Conservation (phyloP, 2,329 filamentous ascomycete genomes). For the Exserohilum rostratum region DNA sequence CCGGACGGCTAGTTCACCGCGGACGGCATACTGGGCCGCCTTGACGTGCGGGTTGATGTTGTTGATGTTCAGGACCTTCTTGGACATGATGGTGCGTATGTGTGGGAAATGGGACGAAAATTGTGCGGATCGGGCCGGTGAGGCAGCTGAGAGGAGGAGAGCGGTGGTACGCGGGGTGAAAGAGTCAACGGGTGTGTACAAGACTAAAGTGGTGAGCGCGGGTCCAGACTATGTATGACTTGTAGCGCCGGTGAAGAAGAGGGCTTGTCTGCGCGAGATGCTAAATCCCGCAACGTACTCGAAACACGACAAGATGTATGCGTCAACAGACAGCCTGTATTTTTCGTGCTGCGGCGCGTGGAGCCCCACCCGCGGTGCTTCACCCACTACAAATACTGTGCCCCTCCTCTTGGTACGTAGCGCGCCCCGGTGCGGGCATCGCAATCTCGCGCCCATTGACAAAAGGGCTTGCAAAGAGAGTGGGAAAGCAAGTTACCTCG, state of each 20-base stretch:
- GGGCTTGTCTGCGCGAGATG: conserved; percentile 1
- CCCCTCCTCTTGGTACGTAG: conserved; percentile 23
- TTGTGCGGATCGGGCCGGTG: conserved; percentile 3
- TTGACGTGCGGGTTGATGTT: conserved; percentile 93
- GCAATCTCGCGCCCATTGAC: not conserved
- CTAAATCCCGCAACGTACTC: conserved; percentile 21
- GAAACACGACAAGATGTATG: conserved; percentile 15
- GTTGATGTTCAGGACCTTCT: conserved; percentile 68
- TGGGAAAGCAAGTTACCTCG: conserved; percentile 37
- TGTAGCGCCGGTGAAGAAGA: conserved; percentile 6
- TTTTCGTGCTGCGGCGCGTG: conserved; percentile 34
- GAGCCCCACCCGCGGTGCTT: conserved; percentile 34
- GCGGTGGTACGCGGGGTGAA: conserved; percentile 6
- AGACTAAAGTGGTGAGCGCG: conserved; percentile 23
- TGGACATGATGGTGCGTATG: conserved; percentile 53
- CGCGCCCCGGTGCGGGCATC: conserved; percentile 13
- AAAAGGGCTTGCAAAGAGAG: conserved; percentile 6
- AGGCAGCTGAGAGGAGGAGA: conserved; percentile 1
- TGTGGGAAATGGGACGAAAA: conserved; percentile 1
- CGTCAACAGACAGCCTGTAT: conserved; percentile 27
- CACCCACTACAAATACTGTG: conserved; percentile 9
- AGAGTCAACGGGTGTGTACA: conserved; percentile 11
- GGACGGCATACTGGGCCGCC: conserved; percentile 92
- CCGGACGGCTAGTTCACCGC: conserved; percentile 91
- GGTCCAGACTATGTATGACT: conserved; percentile 16